Evolutionary conservation across 1,284 basidiomycete species (phyloP).

Genomic region (Ustilago cynodontis): DNA sequence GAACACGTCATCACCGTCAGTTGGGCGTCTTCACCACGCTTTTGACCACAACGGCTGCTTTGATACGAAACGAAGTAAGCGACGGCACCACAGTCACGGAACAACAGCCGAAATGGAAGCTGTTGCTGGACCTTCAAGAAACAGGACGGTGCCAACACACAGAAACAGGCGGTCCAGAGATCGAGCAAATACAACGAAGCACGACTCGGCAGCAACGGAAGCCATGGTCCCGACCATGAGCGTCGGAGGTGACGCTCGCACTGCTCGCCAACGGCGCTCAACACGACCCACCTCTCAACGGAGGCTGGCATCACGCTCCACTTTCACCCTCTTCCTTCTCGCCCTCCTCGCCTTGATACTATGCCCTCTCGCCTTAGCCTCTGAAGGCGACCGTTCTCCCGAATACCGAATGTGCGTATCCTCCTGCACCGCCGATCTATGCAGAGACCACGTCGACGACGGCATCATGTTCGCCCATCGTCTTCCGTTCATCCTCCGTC

Average conservation of each 20-base stretch:
- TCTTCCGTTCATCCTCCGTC: constrained; percentile 74
- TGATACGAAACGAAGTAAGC: too few species aligned
- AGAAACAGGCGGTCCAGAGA: not conserved
- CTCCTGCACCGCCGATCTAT: constrained; percentile 62
- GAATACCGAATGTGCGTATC: constrained; percentile 62
- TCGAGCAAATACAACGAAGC: not conserved
- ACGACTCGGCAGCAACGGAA: not conserved
- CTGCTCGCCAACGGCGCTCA: not conserved
- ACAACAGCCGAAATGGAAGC: constrained; percentile 1
- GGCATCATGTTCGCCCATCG: constrained; percentile 52
- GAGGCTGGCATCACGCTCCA: constrained; percentile 9
- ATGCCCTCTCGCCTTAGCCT: constrained; percentile 37
- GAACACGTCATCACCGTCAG: too few species aligned
- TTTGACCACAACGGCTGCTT: too few species aligned
- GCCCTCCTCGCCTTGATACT: constrained; percentile 22
- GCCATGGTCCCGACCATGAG: not conserved
- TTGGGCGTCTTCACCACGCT: too few species aligned
- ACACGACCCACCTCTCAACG: not conserved
- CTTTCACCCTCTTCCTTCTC: constrained; percentile 12
- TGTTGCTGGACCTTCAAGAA: constrained; percentile 21
- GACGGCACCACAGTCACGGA: too few species aligned
- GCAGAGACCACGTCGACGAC: constrained; percentile 61
- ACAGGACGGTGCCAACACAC: not conserved
- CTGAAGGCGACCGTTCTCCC: constrained; percentile 64
- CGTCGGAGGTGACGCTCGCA: too few species aligned